Conservation (phyloP, 208 protist species). For the Vickermania spadyakhi region DNA sequence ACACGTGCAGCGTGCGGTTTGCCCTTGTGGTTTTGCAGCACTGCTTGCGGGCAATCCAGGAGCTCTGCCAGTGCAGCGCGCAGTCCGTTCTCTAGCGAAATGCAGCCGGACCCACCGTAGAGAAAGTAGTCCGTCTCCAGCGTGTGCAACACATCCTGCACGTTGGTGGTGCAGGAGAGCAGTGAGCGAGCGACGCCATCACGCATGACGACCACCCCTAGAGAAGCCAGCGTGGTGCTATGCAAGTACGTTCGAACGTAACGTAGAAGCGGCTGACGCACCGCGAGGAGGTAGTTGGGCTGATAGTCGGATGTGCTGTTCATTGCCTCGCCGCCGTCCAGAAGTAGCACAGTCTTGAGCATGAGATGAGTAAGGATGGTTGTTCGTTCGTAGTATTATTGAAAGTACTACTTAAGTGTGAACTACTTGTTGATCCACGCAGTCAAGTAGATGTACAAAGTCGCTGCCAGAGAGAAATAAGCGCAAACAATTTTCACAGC, state of each 20-base stretch:
- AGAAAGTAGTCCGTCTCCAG: constrained; percentile 75
- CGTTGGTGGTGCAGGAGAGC: constrained; percentile 55
- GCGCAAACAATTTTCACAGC: no score
- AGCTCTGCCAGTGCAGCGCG: constrained; percentile 68
- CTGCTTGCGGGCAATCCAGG: constrained; percentile 18
- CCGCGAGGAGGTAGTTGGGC: constrained; percentile 69
- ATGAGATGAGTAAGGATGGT: no score
- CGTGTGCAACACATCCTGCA: constrained; percentile 37
- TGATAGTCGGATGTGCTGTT: constrained; percentile 75
- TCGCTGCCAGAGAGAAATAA: no score
- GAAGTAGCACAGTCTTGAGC: constrained; percentile 68
- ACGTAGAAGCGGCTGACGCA: constrained; percentile 43
- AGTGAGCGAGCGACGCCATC: constrained; percentile 56
- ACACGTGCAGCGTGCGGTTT: constrained; percentile 4
- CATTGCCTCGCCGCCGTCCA: constrained; percentile 81
- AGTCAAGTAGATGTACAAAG: no score
- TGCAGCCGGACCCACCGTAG: constrained; percentile 59
- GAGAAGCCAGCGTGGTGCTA: constrained; percentile 52
- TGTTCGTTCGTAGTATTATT: no score
- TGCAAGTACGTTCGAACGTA: constrained; percentile 58
- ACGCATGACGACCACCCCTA: constrained; percentile 75
- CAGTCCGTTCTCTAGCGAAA: constrained; percentile 75
- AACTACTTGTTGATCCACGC: no score
- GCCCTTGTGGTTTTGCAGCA: constrained; percentile 24
- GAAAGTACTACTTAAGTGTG: no score